These are phyloP conservation scores for Umbelopsis sp. DNA, from an alignment of 192 early-diverging fungal species.

Conservation along the genomic window DNA sequence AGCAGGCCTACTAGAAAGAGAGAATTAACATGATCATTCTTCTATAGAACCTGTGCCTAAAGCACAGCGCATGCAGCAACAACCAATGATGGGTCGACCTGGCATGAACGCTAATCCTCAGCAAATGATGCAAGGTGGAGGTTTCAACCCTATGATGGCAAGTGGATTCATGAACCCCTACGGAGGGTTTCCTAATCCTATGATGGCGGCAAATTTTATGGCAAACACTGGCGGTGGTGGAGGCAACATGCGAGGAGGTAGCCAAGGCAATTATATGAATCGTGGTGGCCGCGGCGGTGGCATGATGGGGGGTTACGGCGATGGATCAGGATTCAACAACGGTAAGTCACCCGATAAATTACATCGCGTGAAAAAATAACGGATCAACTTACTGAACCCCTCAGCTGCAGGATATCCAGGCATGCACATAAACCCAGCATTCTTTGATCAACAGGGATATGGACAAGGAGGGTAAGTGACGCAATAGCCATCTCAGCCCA, in stretches of 20 bases:
- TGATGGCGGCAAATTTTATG: slow-evolving; percentile 29
- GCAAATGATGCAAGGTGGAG: slow-evolving; percentile 5
- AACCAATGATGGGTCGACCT: slow-evolving; percentile 11
- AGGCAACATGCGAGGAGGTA: slow-evolving; percentile 24
- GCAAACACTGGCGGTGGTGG: slow-evolving; percentile 25
- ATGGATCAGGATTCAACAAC: slow-evolving; percentile 30
- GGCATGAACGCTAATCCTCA: background rate
- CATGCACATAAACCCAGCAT: slow-evolving; percentile 47
- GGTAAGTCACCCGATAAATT: background rate
- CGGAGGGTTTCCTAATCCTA: slow-evolving; percentile 29
- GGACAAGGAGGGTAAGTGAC: slow-evolving; percentile 14
- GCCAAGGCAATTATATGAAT: slow-evolving; percentile 31
- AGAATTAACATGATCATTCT: background rate
- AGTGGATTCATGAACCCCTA: slow-evolving; percentile 12
- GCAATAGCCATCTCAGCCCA: too few relatives aligned
- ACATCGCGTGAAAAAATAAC: slow-evolving; percentile 2
- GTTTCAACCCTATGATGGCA: slow-evolving; percentile 23
- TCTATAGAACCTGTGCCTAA: slow-evolving; percentile 31
- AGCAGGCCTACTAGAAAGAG: background rate
- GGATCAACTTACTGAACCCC: background rate
- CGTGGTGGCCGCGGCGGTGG: slow-evolving; percentile 27
- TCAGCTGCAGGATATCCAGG: slow-evolving; percentile 30
- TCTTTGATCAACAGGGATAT: slow-evolving; percentile 38
- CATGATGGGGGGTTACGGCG: slow-evolving; percentile 30
- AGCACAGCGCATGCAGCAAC: slow-evolving; percentile 25